Evolutionary conservation across 2,329 filamentous ascomycete genomes (phyloP).

Genomic region (Stagonosporopsis tanaceti): DNA sequence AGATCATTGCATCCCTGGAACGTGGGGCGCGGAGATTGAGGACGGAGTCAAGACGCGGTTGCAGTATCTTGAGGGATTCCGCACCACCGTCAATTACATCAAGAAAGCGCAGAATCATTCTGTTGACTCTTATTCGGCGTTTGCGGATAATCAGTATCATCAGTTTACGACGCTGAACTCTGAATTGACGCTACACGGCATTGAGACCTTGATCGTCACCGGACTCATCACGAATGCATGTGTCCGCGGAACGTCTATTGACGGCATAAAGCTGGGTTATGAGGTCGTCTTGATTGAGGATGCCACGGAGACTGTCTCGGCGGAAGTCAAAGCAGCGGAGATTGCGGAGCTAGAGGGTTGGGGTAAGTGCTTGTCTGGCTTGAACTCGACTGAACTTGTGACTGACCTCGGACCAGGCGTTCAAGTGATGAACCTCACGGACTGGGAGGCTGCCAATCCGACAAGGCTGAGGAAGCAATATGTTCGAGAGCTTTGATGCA

Average conservation of each 20-base stretch:
- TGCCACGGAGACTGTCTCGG: constrained; percentile 31
- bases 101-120: constrained; percentile 36
- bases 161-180: constrained; percentile 32
- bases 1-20: constrained; percentile 32
- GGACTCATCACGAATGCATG: constrained; percentile 33
- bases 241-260: constrained; percentile 32
- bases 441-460: constrained; percentile 27
- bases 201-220: constrained; percentile 29
- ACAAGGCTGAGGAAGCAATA: constrained; percentile 14
- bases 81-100: constrained; percentile 33
- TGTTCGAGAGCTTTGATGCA: constrained; percentile 12
- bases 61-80: constrained; percentile 31
- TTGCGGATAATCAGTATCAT: constrained; percentile 38
- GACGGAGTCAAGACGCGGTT: constrained; percentile 28
- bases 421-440: constrained; percentile 30
- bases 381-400: too few relatives aligned
- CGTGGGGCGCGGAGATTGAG: constrained; percentile 31
- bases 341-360: constrained; percentile 29
- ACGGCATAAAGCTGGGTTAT: constrained; percentile 34
- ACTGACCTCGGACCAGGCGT: constrained; percentile 19
- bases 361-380: constrained; percentile 21
- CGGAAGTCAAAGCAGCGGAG: constrained; percentile 23
- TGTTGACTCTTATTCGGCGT: constrained; percentile 34
- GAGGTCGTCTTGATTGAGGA: constrained; percentile 34
- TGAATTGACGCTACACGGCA: constrained; percentile 27